Evolutionary conservation across 306 rosid species (phyloP), one percentile per base, ranked within the genome.

Genomic region (Gastrolobium villosum): DNA sequence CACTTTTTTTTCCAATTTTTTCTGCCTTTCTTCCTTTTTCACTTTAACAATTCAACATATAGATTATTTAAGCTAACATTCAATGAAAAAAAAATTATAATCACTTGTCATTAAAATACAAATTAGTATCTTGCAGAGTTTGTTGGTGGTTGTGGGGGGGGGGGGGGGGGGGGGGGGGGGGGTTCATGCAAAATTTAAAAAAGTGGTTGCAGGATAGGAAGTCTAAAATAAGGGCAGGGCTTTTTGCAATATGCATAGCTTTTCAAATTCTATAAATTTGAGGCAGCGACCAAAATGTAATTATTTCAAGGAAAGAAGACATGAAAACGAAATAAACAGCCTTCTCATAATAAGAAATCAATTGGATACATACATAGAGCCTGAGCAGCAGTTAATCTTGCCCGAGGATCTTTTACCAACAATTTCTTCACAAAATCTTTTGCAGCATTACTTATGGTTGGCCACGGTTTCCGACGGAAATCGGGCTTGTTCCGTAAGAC

Each of bases 371-470:
- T 91, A 96, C 99, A 96, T 65, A 96, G 82, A 77, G 99, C 99
- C 93, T 96, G 99, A 53, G 99, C 97, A 89, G 99, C 99, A 82
- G 99, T 96, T 70, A 88, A 88, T 85, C 99, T 93, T 48, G 97
- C 98, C 35, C 96, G 87, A 49, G 97, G 98, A 84, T 96, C 99
- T 89, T 96, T 96, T 71, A 96, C 97, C 40, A 96, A 77, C 88
- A 96, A 84, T 86, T 96, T 96, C 90, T 89, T 96, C 61, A 96
- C 89, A 89, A 96, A 93, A 85, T 96, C 99, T 84, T 93, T 96
- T 31, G 90, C 99, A 65, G 91, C 84, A 56, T 60, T 77, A 77
- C 93, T 93, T 75, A 96, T 83, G 78, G 83, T 86, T 26, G 97
- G 93, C 99, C 99, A 96, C 36, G 99, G 99, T 83, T 93, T 96